Evolutionary conservation across 352 stramenopile species (phyloP).

Genomic region (Phytophthora tentaculata): DNA sequence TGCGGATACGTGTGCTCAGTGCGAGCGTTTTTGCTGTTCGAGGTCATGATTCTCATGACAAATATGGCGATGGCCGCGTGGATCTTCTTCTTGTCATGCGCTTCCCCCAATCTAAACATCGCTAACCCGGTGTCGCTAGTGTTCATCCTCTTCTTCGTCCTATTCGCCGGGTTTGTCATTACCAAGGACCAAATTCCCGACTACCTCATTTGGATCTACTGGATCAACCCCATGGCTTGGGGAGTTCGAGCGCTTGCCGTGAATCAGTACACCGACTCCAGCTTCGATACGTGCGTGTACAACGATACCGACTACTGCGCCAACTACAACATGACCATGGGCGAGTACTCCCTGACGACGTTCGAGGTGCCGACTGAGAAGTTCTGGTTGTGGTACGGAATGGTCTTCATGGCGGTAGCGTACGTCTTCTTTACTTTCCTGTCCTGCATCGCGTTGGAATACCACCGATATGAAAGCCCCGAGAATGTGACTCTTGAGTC

Average conservation of each 20-base stretch:
- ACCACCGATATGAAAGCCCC: conserved; percentile 20
- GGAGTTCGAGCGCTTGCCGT: conserved; percentile 20
- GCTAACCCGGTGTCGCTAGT: conserved; percentile 28
- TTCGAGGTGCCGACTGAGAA: conserved; percentile 29
- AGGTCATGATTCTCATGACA: conserved; percentile 36
- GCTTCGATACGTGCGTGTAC: conserved; percentile 26
- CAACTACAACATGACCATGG: conserved; percentile 19
- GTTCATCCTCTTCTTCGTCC: conserved; percentile 28
- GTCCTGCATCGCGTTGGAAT: conserved; percentile 27
- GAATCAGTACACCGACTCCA: conserved; percentile 29
- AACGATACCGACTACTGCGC: conserved; percentile 22
- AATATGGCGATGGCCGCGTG: conserved; percentile 41
- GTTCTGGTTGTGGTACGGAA: conserved; percentile 31
- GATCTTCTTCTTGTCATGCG: conserved; percentile 29
- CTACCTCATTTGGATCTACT: conserved; percentile 40
- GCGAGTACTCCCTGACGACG: conserved; percentile 20
- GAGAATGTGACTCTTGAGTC: conserved; percentile 28
- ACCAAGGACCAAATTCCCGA: conserved; percentile 33
- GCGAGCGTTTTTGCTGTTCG: conserved; percentile 42
- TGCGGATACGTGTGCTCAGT: conserved; percentile 47
- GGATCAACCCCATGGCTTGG: conserved; percentile 32
- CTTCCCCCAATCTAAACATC: conserved; percentile 25
- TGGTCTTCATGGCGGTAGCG: conserved; percentile 17
- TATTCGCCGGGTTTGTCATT: conserved; percentile 31
- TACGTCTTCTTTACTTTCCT: conserved; percentile 33